Evolutionary conservation across 768 basidiomycete genomes (phyloP).

Genomic region (Nidularia pulvinata): DNA sequence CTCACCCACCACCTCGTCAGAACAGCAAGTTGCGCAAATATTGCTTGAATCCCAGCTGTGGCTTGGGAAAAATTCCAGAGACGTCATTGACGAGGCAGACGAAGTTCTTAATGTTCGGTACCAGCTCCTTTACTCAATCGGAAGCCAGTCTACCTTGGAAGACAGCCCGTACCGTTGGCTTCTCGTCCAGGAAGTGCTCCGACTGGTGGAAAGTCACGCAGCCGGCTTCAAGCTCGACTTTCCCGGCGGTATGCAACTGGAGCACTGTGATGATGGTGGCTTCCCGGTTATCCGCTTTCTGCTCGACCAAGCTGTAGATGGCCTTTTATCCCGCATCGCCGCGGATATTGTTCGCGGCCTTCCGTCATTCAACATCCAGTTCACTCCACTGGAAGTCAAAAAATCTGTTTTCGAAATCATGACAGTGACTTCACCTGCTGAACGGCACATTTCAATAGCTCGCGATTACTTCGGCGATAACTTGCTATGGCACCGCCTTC

Average conservation of each 20-base stretch:
- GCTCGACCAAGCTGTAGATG: not conserved
- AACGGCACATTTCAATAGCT: constrained; percentile 1
- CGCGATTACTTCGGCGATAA: constrained; percentile 10
- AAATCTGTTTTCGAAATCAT: not conserved
- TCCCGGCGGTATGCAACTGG: constrained; percentile 15
- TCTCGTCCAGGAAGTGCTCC: constrained; percentile 33
- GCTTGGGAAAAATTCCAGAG: constrained; percentile 23
- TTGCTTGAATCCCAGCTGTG: constrained; percentile 24
- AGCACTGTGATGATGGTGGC: constrained; percentile 1
- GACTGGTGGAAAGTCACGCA: constrained; percentile 18
- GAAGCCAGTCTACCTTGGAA: constrained; percentile 31
- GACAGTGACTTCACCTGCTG: not conserved
- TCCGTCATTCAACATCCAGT: not conserved
- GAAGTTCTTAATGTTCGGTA: constrained; percentile 46
- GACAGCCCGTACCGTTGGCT: constrained; percentile 41
- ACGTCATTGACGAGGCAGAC: constrained; percentile 46
- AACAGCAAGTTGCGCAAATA: constrained; percentile 3
- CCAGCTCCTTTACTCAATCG: constrained; percentile 47
- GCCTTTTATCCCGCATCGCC: not conserved
- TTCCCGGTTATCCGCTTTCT: constrained; percentile 3
- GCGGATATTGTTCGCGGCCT: not conserved
- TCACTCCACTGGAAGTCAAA: not conserved
- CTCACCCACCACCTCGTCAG: not conserved
- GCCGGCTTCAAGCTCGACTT: constrained; percentile 5
- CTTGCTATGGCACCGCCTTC: constrained; percentile 28